Conservation (phyloP, 352 stramenopile species). For the Globisporangium iwayamae region DNA sequence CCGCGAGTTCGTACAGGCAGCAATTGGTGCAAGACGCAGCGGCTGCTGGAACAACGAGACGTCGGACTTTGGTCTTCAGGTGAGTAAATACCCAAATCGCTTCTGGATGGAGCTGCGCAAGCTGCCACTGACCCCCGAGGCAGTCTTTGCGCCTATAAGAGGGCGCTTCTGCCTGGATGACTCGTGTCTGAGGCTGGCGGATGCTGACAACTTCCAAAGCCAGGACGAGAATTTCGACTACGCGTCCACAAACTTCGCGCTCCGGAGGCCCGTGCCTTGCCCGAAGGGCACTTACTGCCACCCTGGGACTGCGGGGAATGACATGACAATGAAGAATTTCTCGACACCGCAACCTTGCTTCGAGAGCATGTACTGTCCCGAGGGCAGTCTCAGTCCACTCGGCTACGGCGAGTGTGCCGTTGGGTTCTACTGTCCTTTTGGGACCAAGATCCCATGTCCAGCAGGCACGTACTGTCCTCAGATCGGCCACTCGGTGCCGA, state of each 20-base stretch:
- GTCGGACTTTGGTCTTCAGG: constrained; percentile 93
- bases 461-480: constrained; percentile 91
- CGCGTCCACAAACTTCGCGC: constrained; percentile 53
- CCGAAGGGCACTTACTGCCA: constrained; percentile 88
- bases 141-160: constrained; percentile 75
- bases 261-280: constrained; percentile 86
- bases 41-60: constrained; percentile 96
- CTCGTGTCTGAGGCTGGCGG: constrained; percentile 82
- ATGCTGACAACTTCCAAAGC: constrained; percentile 75
- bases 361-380: constrained; percentile 90
- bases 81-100: constrained; percentile 70
- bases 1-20: constrained; percentile 15
- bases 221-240: constrained; percentile 87
- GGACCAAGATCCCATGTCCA: constrained; percentile 84
- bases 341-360: constrained; percentile 85
- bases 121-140: constrained; percentile 81
- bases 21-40: constrained; percentile 68
- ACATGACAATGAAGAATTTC: constrained; percentile 85
- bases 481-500: constrained; percentile 72
- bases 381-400: constrained; percentile 77
- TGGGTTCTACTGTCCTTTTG: constrained; percentile 93
- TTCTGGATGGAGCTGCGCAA: constrained; percentile 94
- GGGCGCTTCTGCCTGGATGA: constrained; percentile 94
- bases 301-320: constrained; percentile 77
- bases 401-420: constrained; percentile 82